Base-by-base conservation (phyloP, 768 basidiomycete species). In the Trametes maxima region DNA sequence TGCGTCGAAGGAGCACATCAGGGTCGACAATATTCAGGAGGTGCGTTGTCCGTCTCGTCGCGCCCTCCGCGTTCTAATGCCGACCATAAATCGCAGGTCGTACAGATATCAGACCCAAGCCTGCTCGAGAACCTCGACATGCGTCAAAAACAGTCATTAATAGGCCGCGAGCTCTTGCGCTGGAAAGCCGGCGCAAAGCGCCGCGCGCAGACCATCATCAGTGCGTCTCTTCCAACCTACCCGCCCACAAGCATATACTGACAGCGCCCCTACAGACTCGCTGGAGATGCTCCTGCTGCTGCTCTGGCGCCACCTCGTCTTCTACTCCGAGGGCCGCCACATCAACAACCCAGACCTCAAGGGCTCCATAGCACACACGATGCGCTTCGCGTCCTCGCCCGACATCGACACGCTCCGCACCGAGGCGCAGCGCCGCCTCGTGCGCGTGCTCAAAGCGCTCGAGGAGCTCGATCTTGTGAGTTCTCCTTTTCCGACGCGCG, bases 281-380 rank as follows among this genome's bases (percentile, higher is more conserved):
- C 74, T 85, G 51, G 94, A 95, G 73, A 89, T 94, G 84, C 71
- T 90, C 5, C 78, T 95, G 10, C 78, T 95, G 17, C 79, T 95
- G 19, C 76, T 93, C 11, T 94, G 90, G 89, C 81, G 92, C 16
- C 94, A 95, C 68, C 69, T 92, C 28, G 79, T 83, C 14, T 85
- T 86, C 69, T 95, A 89, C 72, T 72, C 79, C 40, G 77, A 80
- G 54, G 71, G 73, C 54, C 58, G 73, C n/a, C 73, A 72, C 52
- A 42, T 69, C 68, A 73, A 71, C 66, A 75, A 66, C 49, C 77
- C 70, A 16, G 80, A 77, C 55, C 74, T 82, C 39, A 77, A 82
- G 56, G 74, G 75, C 40, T 76, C 80, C 28, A 72, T 74, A 1
- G 63, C 76, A 65, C 69, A 80, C 71, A 79, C 82, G 5, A 79